Evolutionary conservation across 352 stramenopile genomes (phyloP).

Genomic region (Phytophthora sansomeana): DNA sequence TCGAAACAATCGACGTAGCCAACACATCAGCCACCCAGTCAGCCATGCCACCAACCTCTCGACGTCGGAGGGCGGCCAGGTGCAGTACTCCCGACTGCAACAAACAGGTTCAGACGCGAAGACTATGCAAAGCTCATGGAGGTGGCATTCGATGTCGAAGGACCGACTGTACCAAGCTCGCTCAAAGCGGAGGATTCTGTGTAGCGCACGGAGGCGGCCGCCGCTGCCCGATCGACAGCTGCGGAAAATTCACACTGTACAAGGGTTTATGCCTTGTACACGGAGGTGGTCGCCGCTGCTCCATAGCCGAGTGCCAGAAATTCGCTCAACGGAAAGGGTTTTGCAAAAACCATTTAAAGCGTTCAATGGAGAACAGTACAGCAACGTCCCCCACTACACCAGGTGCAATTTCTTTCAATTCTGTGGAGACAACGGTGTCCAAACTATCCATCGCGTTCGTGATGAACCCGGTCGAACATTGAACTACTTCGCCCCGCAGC

Average conservation of each 20-base stretch:
- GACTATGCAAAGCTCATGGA: slow-evolving; percentile 77
- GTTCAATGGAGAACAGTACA: too few relatives aligned
- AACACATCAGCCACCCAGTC: too few relatives aligned
- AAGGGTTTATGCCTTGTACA: slow-evolving; percentile 75
- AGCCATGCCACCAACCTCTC: too few relatives aligned
- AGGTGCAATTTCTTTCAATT: too few relatives aligned
- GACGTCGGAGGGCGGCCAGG: too few relatives aligned
- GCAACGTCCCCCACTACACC: too few relatives aligned
- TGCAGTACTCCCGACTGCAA: slow-evolving; percentile 61
- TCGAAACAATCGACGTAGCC: too few relatives aligned
- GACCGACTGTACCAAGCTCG: slow-evolving; percentile 69
- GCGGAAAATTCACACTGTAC: slow-evolving; percentile 65
- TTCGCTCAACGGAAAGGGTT: slow-evolving; percentile 70
- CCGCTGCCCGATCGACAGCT: slow-evolving; percentile 60
- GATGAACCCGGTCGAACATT: too few relatives aligned
- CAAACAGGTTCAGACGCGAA: slow-evolving; percentile 74
- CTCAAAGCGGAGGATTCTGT: slow-evolving; percentile 67
- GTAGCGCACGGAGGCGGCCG: slow-evolving; percentile 71
- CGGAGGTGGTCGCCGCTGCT: slow-evolving; percentile 65
- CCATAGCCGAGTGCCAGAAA: slow-evolving; percentile 63
- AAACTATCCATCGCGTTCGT: too few relatives aligned
- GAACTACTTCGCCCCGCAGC: too few relatives aligned
- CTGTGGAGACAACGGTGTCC: too few relatives aligned
- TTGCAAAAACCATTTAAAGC: too few relatives aligned
- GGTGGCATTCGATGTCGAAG: slow-evolving; percentile 74